A percentile compares a stretch with the other conserved stretches of the same genome.
phyloP scores from a whole-genome alignment of 148 eudicot species.

The Fagopyrum tataricum region DNA sequence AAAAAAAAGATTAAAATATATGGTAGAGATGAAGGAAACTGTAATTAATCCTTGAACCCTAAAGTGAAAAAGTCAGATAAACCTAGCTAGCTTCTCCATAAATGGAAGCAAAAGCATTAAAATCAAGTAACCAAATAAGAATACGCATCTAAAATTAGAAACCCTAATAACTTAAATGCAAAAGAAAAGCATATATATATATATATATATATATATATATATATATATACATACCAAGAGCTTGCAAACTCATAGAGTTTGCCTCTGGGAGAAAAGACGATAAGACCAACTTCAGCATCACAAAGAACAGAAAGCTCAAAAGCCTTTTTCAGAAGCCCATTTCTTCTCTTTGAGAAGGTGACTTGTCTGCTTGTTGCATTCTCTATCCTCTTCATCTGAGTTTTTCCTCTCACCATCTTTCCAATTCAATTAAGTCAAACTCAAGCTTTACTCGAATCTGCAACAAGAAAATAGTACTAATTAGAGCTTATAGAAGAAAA shows the following conservation, averaged over 20 bases:
- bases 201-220: too few relatives aligned
- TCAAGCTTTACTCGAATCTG: background rate
- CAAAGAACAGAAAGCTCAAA: constrained; percentile 25
- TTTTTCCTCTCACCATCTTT: constrained; percentile 23
- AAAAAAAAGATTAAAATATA: background rate
- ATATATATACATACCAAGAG: constrained; percentile 23
- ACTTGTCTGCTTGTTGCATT: constrained; percentile 23
- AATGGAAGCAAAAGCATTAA: background rate
- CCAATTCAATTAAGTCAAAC: background rate
- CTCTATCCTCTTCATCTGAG: constrained; percentile 23
- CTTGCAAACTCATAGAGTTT: constrained; percentile 23
- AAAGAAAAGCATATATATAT: background rate
- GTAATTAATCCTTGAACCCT: background rate
- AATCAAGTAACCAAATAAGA: background rate
- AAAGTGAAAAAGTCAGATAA: background rate
- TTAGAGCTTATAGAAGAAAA: background rate
- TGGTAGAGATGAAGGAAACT: background rate
- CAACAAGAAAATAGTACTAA: background rate
- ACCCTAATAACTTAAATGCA: background rate
- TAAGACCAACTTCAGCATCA: constrained; percentile 24
- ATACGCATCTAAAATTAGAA: background rate
- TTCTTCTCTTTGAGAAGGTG: constrained; percentile 25
- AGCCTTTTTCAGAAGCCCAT: constrained; percentile 23
- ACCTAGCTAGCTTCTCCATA: constrained; percentile 5
- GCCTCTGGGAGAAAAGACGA: constrained; percentile 24